These are phyloP conservation scores for Hyaloscypha finlandica DNA, from an alignment of 495 filamentous ascomycete genomes.

Conservation along the genomic window DNA sequence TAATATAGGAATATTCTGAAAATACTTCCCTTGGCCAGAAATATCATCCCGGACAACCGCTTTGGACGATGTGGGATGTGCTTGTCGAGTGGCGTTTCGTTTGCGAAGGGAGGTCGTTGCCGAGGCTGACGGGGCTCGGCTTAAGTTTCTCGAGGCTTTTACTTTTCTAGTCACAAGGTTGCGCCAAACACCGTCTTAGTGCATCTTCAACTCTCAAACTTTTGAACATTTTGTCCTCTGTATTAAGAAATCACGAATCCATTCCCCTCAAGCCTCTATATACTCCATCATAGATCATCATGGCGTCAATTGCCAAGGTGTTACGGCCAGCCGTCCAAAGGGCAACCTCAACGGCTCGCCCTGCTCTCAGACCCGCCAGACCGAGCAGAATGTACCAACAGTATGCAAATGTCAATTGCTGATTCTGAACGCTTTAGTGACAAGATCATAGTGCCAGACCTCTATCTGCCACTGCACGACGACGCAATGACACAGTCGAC, in stretches of 20 bases:
- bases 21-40: no score
- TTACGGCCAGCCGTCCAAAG: slow-evolving; percentile 65
- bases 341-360: slow-evolving; percentile 43
- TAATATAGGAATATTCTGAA: no score
- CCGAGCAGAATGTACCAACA: slow-evolving; percentile 42
- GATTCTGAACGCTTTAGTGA: slow-evolving; percentile 15
- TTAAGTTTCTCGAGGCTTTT: neutral
- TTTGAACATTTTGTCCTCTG: slow-evolving; percentile 5
- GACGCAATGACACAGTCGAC: slow-evolving; percentile 58
- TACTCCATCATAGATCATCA: slow-evolving; percentile 34
- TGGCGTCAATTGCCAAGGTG: slow-evolving; percentile 70
- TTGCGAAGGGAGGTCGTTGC: neutral
- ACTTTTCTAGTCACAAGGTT: slow-evolving; percentile 8
- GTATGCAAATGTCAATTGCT: slow-evolving; percentile 38
- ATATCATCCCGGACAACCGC: neutral
- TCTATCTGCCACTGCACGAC: slow-evolving; percentile 68
- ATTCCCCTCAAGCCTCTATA: neutral
- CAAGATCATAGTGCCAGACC: slow-evolving; percentile 53
- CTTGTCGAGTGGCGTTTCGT: neutral
- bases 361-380: slow-evolving; percentile 46
- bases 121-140: neutral
- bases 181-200: slow-evolving; percentile 14
- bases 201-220: slow-evolving; percentile 3
- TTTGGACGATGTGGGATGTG: neutral
- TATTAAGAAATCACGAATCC: neutral